These are phyloP conservation scores for Barbatosphaeria neglecta DNA, from an alignment of 495 filamentous ascomycete genomes.

Conservation along the genomic window DNA sequence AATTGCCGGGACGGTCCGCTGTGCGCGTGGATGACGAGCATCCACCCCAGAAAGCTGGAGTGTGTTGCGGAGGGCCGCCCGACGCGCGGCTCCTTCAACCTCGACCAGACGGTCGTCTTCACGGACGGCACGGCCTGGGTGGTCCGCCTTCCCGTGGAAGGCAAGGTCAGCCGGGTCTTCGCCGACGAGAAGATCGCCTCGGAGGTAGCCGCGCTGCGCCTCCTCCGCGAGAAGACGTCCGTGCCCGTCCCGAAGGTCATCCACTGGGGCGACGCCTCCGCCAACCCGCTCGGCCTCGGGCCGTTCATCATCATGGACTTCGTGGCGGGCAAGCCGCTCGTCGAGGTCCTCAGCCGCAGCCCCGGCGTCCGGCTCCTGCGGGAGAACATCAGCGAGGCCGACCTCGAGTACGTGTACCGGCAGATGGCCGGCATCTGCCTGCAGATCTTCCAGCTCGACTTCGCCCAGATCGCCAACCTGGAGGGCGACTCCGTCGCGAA, in stretches of 20 bases:
- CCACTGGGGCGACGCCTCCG: neutral
- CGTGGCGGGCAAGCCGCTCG: conserved; percentile 48
- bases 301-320: conserved; percentile 57
- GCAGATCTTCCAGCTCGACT: conserved; percentile 26
- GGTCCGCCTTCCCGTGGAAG: too few species aligned
- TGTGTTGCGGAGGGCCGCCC: too few species aligned
- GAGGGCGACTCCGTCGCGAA: neutral
- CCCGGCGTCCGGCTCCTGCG: neutral
- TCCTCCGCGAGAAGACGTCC: conserved; percentile 4
- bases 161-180: too few species aligned
- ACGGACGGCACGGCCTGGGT: too few species aligned
- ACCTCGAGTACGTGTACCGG: conserved; percentile 19
- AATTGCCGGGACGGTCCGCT: too few species aligned
- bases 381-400: conserved; percentile 18
- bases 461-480: conserved; percentile 19
- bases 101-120: too few species aligned
- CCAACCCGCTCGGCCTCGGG: neutral
- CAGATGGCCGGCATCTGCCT: conserved; percentile 25
- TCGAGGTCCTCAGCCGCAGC: neutral
- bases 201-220: conserved; percentile 1
- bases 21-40: too few species aligned
- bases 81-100: too few species aligned
- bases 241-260: conserved; percentile 7
- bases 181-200: conserved; percentile 1
- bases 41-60: too few species aligned